Evolutionary conservation across 495 filamentous ascomycete species (phyloP).

Genomic region (Annulohypoxylon stygium): DNA sequence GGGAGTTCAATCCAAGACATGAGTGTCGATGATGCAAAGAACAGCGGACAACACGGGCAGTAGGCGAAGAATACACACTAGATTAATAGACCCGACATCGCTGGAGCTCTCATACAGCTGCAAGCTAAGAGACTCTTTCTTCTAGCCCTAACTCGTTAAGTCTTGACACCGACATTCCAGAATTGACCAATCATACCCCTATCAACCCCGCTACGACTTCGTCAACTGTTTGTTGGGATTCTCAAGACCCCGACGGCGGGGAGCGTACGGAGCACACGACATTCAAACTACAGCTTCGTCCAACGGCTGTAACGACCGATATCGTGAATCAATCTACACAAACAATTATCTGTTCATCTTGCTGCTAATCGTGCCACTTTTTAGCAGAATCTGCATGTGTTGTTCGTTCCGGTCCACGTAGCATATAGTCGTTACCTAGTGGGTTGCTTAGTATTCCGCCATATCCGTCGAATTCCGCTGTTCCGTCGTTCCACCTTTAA

Average conservation of each 20-base stretch:
- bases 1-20: background rate
- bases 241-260: slow-evolving; percentile 23
- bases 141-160: slow-evolving; percentile 25
- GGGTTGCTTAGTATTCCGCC: slow-evolving; percentile 29
- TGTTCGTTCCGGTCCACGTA: slow-evolving; percentile 25
- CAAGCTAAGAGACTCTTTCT: slow-evolving; percentile 8
- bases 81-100: slow-evolving; percentile 38
- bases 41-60: background rate
- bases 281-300: slow-evolving; percentile 29
- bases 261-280: slow-evolving; percentile 37
- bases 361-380: slow-evolving; percentile 41
- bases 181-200: slow-evolving; percentile 44
- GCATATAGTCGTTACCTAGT: slow-evolving; percentile 22
- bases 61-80: background rate
- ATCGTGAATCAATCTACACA: slow-evolving; percentile 36
- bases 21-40: background rate
- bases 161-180: slow-evolving; percentile 33
- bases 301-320: slow-evolving; percentile 36
- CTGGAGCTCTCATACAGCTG: slow-evolving; percentile 3
- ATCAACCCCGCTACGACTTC: slow-evolving; percentile 29
- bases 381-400: slow-evolving; percentile 38
- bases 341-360: slow-evolving; percentile 21
- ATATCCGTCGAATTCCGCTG: slow-evolving; percentile 28
- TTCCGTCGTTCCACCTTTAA: slow-evolving; percentile 23
- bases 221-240: slow-evolving; percentile 11